A percentile compares a stretch with the other conserved stretches of the same genome.
phyloP scores from a whole-genome alignment of 441 rosid species.

The Melastoma candidum region DNA sequence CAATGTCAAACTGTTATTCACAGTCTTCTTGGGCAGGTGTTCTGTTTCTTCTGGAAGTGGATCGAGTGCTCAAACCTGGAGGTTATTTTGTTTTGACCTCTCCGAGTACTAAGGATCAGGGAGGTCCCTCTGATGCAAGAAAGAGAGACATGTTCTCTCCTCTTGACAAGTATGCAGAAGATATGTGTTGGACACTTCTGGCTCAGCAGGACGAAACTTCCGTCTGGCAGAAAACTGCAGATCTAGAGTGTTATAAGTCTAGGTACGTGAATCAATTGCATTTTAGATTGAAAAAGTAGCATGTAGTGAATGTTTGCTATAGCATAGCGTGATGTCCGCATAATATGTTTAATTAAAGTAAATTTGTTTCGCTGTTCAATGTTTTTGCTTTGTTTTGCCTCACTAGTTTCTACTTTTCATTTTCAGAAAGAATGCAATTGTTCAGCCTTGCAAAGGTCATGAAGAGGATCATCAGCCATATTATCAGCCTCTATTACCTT shows the following conservation, averaged over 20 bases:
- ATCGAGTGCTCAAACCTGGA: conserved; percentile 87
- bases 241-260: conserved; percentile 48
- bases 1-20: conserved; percentile 1
- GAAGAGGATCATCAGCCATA: conserved; percentile 38
- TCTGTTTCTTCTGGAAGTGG: conserved; percentile 73
- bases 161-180: conserved; percentile 53
- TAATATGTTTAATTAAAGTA: no score
- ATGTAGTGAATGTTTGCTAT: background rate
- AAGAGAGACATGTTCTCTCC: conserved; percentile 40
- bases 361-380: background rate
- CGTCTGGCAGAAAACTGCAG: conserved; percentile 90
- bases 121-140: conserved; percentile 34
- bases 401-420: conserved; percentile 10
- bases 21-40: conserved; percentile 50
- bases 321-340: no score
- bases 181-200: conserved; percentile 75
- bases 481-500: conserved; percentile 76
- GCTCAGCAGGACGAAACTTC: conserved; percentile 96
- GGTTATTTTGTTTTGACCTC: conserved; percentile 90
- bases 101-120: conserved; percentile 49
- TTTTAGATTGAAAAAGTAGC: background rate
- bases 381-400: conserved; percentile 1
- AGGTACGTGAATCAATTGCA: conserved; percentile 37
- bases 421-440: conserved; percentile 37
- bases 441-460: conserved; percentile 66